Percentiles rank a stretch among this genome's conserved stretches.
Conservation (phyloP, 306 rosid species). For the Quercus agrifolia region DNA sequence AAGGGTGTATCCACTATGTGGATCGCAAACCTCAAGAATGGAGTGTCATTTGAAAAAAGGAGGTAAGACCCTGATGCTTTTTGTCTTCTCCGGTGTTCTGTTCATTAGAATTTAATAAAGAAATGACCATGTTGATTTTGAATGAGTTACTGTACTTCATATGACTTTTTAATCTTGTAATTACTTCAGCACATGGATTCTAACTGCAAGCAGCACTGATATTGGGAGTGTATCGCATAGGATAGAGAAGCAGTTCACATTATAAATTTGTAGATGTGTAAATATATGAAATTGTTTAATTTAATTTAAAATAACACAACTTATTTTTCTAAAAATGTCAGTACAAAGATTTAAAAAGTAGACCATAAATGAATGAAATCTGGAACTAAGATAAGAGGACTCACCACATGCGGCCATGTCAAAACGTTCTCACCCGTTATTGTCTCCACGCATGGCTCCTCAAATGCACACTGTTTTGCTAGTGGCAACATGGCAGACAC, state of each 20-base stretch:
- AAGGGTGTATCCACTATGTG: too few species aligned
- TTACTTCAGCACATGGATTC: neutral
- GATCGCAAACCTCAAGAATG: too few species aligned
- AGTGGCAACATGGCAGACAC: conserved; percentile 97
- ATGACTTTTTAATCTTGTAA: neutral
- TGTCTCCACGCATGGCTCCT: conserved; percentile 95
- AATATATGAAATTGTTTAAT: neutral
- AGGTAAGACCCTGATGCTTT: too few species aligned
- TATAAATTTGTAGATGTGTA: neutral
- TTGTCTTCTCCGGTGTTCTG: neutral
- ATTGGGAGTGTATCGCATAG: neutral
- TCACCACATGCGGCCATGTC: conserved; percentile 98
- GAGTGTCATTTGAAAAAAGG: too few species aligned
- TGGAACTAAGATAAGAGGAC: conserved; percentile 18
- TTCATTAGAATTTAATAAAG: neutral
- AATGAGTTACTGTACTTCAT: neutral
- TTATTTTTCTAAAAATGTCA: neutral
- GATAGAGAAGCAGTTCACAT: neutral
- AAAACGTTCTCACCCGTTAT: conserved; percentile 89
- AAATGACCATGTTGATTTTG: neutral
- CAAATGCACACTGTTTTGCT: conserved; percentile 98
- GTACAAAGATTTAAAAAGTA: neutral
- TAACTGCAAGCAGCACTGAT: neutral
- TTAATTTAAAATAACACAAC: neutral
- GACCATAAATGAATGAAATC: conserved; percentile 1